Evolutionary conservation across 23 red algal genomes (phyloP).

Genomic region (Agarophyton chilense): DNA sequence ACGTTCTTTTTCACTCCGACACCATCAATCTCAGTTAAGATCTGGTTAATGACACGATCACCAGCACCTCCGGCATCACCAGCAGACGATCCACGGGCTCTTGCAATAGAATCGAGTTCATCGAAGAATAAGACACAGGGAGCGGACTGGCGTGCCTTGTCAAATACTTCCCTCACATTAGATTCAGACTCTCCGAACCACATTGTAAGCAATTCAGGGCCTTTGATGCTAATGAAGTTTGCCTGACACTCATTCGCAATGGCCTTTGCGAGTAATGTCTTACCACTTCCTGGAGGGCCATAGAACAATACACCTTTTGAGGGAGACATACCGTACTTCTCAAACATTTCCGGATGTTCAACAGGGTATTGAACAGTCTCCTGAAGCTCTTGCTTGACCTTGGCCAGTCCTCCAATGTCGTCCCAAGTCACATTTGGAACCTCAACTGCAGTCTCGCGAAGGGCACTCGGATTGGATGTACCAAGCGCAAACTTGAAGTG

Average conservation of each 20-base stretch:
- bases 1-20: constrained; percentile 98
- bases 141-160: constrained; percentile 98
- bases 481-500: constrained; percentile 99
- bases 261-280: constrained; percentile 98
- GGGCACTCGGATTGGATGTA: constrained; percentile 90
- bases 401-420: constrained; percentile 97
- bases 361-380: constrained; percentile 99
- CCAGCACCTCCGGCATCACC: constrained; percentile 98
- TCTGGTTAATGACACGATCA: constrained; percentile 99
- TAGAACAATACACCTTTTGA: constrained; percentile 97
- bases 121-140: constrained; percentile 99
- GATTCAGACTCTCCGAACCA: constrained; percentile 99
- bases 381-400: constrained; percentile 97
- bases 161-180: constrained; percentile 97
- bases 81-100: constrained; percentile 89
- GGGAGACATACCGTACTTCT: constrained; percentile 96
- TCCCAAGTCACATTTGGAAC: constrained; percentile 99
- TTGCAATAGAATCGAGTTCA: constrained; percentile 97
- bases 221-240: constrained; percentile 99
- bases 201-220: constrained; percentile 99
- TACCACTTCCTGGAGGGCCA: constrained; percentile 96
- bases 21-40: constrained; percentile 99
- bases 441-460: constrained; percentile 97
- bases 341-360: constrained; percentile 98
- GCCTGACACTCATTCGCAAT: constrained; percentile 99